A percentile compares a stretch with the other conserved stretches of the same genome.
phyloP scores from a whole-genome alignment of 2,329 filamentous ascomycete species.

The Microcera coccophila region DNA sequence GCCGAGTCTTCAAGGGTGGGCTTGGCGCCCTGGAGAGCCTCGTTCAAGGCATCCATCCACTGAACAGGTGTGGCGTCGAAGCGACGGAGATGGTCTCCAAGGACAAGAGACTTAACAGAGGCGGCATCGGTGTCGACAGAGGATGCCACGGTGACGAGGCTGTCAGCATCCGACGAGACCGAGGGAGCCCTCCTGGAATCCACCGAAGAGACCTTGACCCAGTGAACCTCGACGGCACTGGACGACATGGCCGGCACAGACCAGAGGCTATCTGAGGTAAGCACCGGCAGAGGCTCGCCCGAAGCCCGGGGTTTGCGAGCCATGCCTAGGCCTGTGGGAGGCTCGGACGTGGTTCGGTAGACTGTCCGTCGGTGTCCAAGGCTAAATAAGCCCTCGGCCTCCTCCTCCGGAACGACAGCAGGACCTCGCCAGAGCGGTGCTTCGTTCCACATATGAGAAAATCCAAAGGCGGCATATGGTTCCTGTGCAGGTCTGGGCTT shows the following conservation, averaged over 20 bases:
- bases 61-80: conserved; percentile 25
- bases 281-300: conserved; percentile 25
- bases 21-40: conserved; percentile 15
- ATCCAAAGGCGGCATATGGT: not conserved
- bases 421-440: not conserved
- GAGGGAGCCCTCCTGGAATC: conserved; percentile 19
- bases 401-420: conserved; percentile 3
- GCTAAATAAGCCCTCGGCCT: conserved; percentile 19
- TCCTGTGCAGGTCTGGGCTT: conserved; percentile 19
- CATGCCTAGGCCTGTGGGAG: conserved; percentile 34
- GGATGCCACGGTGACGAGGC: conserved; percentile 17
- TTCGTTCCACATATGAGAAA: not conserved
- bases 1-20: too few relatives aligned
- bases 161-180: conserved; percentile 11
- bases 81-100: conserved; percentile 6
- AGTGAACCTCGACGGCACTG: conserved; percentile 17
- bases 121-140: conserved; percentile 19
- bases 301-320: conserved; percentile 31
- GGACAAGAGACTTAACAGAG: conserved; percentile 2
- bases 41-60: conserved; percentile 39
- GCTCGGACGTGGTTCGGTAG: conserved; percentile 31
- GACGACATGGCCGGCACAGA: conserved; percentile 21
- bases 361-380: conserved; percentile 16
- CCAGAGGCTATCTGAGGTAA: conserved; percentile 37
- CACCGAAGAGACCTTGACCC: conserved; percentile 21